These are phyloP conservation scores for Monosporascus sp. DNA, from an alignment of 2,329 filamentous ascomycete species.

Conservation along the genomic window DNA sequence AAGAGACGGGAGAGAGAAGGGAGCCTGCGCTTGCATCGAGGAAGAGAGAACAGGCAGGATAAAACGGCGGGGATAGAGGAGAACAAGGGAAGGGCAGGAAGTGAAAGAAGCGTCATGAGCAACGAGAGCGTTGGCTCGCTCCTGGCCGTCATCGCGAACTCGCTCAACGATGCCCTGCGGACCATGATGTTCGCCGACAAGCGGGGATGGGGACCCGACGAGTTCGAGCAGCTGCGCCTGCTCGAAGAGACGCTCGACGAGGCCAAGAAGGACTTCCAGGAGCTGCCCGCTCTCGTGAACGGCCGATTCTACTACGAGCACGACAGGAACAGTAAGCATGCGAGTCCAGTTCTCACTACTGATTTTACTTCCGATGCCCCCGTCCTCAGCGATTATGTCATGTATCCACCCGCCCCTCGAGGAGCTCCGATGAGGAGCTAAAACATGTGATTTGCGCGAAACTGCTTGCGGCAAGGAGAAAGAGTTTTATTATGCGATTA, in stretches of 20 bases:
- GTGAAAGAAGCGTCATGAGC: constrained; percentile 26
- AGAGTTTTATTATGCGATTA: too few relatives aligned
- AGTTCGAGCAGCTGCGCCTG: constrained; percentile 52
- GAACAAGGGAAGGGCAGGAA: too few relatives aligned
- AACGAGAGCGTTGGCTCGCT: constrained; percentile 51
- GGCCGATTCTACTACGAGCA: constrained; percentile 53
- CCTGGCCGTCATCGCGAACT: constrained; percentile 52
- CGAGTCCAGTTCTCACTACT: neutral
- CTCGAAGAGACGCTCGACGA: constrained; percentile 52
- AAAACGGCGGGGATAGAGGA: too few relatives aligned
- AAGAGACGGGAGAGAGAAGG: too few relatives aligned
- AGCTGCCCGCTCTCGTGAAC: constrained; percentile 48
- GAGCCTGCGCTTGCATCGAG: too few relatives aligned
- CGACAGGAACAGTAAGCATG: constrained; percentile 45
- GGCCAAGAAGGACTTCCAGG: constrained; percentile 56
- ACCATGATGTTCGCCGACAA: constrained; percentile 53
- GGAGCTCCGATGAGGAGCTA: too few relatives aligned
- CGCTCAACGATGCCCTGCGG: constrained; percentile 47
- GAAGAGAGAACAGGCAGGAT: too few relatives aligned
- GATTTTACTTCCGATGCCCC: neutral
- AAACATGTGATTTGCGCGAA: too few relatives aligned
- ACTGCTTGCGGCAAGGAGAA: too few relatives aligned
- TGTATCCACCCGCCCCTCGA: too few relatives aligned
- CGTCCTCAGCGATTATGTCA: too few relatives aligned
- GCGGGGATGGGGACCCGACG: constrained; percentile 52